Evolutionary conservation across 768 basidiomycete species (phyloP).

Genomic region (Tulasnella calospora): DNA sequence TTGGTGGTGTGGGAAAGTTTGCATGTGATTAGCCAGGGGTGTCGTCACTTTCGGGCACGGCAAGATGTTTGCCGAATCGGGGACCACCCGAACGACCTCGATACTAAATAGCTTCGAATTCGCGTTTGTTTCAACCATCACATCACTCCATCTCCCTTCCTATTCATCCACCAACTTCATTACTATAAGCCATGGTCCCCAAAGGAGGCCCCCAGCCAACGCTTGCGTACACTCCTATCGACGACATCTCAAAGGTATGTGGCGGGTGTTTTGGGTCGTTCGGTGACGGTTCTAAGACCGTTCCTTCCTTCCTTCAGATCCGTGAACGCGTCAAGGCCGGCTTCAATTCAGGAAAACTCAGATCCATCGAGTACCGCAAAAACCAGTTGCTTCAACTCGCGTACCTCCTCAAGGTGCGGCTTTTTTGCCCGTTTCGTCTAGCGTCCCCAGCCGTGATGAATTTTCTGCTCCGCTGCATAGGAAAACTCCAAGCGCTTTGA

Average conservation of each 20-base stretch:
- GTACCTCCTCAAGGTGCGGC: conserved; percentile 26
- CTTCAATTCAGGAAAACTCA: conserved; percentile 62
- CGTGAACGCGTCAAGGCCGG: conserved; percentile 51
- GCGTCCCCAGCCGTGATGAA: background rate
- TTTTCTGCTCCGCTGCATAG: conserved; percentile 10
- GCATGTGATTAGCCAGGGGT: background rate
- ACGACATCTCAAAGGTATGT: conserved; percentile 49
- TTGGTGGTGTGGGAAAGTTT: background rate
- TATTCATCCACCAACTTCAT: background rate
- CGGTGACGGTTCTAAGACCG: too few species aligned
- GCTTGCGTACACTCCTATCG: conserved; percentile 46
- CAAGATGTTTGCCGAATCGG: background rate
- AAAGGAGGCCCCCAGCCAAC: background rate
- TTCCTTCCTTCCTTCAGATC: conserved; percentile 42
- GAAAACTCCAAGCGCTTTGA: conserved; percentile 60
- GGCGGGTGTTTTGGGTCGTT: background rate
- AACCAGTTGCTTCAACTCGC: conserved; percentile 70
- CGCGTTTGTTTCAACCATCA: background rate
- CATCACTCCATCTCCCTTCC: background rate
- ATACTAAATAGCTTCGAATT: background rate
- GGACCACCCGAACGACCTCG: background rate
- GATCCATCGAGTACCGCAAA: conserved; percentile 62
- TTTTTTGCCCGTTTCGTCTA: background rate
- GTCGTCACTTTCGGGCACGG: background rate
- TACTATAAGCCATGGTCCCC: background rate